Base-by-base conservation (phyloP, 441 rosid genomes). In the Capsella rubella region DNA sequence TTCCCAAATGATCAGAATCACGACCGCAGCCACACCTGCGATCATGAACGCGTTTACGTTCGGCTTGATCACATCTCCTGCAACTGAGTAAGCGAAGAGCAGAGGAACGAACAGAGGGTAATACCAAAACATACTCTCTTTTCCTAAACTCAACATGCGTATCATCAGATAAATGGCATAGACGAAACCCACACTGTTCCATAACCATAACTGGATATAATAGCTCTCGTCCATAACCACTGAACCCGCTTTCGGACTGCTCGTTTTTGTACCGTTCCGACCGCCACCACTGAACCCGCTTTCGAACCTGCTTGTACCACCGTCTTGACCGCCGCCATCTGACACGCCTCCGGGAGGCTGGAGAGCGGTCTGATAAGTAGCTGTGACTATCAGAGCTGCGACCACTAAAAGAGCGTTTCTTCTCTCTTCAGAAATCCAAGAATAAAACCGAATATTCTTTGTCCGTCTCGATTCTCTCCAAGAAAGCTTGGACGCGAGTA, bases 281-380 rank as follows among this genome's bases (percentile, higher is more conserved):
- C 50, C 64, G 3, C 64, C 58, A 0, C 12, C 6, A 16, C 37
- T 34, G 37, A 34, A 34, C 37, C 37, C 37, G 37, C 37, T 34
- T 34, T 21, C 25, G 25, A 21, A 21, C 25, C 25, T 21, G 25
- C 25, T 21, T 21, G 25, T 21, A 21, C 15, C 29, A 59, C 51
- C 39, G 18, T 2, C 14, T 37, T 18, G 16, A n/a, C 35, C 64
- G 2, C 64, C 58, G 1, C n/a, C 6, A 16, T 65, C 77, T 4
- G 34, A 49, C 21, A 73, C 16, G 35, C 72, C 77, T 27, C 66
- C 72, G 0, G 72, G 77, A 25, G 77, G 77, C 35, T 65, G 72
- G 52, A 73, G 59, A 65, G 7, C 59, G 59, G 72, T 64, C 31
- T 64, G 71, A 56, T 65, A 73, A 8, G 72, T 73, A 65, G 77